Conservation (phyloP, 1,284 basidiomycete species). For the Malassezia caprae region DNA sequence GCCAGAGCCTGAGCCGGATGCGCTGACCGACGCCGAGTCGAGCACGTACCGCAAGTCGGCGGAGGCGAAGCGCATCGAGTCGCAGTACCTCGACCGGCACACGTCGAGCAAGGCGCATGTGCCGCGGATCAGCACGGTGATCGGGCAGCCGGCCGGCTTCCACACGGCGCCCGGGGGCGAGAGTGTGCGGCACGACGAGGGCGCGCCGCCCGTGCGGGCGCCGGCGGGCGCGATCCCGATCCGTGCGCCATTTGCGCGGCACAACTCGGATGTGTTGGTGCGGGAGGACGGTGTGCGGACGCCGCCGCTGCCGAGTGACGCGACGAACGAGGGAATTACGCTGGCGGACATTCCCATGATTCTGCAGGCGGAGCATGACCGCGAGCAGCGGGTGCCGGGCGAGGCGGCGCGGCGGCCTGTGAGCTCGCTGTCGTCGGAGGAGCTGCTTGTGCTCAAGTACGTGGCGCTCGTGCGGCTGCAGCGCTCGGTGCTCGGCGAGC, state of each 20-base stretch:
- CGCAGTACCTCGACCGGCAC: constrained; percentile 75
- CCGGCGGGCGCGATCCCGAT: constrained; percentile 53
- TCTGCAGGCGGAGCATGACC: constrained; percentile 78
- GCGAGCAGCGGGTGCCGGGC: constrained; percentile 55
- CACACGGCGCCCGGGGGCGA: constrained; percentile 22
- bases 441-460: constrained; percentile 83
- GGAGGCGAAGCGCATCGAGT: constrained; percentile 88
- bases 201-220: constrained; percentile 24
- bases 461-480: constrained; percentile 71
- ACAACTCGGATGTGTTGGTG: constrained; percentile 78
- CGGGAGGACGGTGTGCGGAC: constrained; percentile 59
- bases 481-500: constrained; percentile 63
- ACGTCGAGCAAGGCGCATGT: constrained; percentile 79
- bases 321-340: constrained; percentile 66
- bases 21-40: constrained; percentile 20
- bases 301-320: constrained; percentile 18
- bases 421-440: constrained; percentile 70
- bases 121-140: constrained; percentile 85
- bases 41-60: constrained; percentile 65
- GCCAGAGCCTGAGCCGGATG: constrained; percentile 7
- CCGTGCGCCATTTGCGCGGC: constrained; percentile 65
- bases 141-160: constrained; percentile 75
- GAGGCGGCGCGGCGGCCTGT: constrained; percentile 51
- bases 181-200: constrained; percentile 25
- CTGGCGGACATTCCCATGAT: constrained; percentile 92